Evolutionary conservation across 73 alveolate genomes (phyloP), one percentile per base, ranked within the genome.

Genomic region (Breviolum minutum): DNA sequence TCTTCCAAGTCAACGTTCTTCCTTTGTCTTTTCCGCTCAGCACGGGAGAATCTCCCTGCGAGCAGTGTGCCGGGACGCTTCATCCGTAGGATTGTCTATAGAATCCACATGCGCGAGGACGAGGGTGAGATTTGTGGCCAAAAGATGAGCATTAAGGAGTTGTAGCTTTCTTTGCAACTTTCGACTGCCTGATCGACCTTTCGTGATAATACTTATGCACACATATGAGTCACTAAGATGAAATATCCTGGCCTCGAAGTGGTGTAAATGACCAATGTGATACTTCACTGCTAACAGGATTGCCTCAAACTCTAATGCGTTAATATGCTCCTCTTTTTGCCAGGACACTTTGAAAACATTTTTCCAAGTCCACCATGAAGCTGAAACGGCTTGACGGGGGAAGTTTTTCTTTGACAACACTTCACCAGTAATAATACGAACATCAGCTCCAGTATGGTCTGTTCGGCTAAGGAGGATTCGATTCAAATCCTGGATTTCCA

Each of bases 361-460:
- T 1, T 68, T 27, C 95, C 95, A 87, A 0, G 19, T 32, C 96
- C 97, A 90, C 87, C 87, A 71, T 22, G 27, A 29, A 0, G 97
- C 87, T 19, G 61, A 22, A 2, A 90, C 79, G 29, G 70, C 27
- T 2, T 8, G 29, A 0, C 66, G 74, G 29, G 74, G 2, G 14
- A 3, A 8, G n/a, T 29, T 48, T 27, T 90, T 90, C 13, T 40
- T 63, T 0, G 64, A 40, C 32, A 90, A 0, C 48, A 54, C 13
- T 24, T 48, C 60, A 8, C 97, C 97, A 6, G 97, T 54, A 22
- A 64, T 6, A 11, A 70, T 24, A 0, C 88, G 2, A 3, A 73
- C 97, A 48, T 90, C 97, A 5, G 88, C 30, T 0, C 88, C 97
- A 0, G 88, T 90, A 27, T 90, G 97, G 13, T 79, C 24, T 2